Evolutionary conservation across 2,329 filamentous ascomycete genomes (phyloP).

Genomic region (Xylariaceae sp.): DNA sequence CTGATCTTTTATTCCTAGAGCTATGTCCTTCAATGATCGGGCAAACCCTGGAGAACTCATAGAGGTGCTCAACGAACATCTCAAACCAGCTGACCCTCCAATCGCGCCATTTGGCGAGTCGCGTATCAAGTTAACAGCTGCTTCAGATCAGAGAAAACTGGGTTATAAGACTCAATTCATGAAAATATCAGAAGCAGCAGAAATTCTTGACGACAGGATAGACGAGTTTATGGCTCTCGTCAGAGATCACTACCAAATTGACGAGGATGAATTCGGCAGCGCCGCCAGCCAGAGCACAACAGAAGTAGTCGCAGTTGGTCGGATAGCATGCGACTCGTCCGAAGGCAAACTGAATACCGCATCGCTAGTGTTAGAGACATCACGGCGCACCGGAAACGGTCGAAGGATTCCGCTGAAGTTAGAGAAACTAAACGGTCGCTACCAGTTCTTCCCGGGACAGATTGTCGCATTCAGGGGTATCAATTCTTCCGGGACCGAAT

Average conservation of each 20-base stretch:
- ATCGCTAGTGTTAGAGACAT: constrained; percentile 83
- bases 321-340: constrained; percentile 82
- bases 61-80: constrained; percentile 75
- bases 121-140: constrained; percentile 77
- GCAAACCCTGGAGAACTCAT: constrained; percentile 73
- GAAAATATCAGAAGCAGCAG: constrained; percentile 87
- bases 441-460: constrained; percentile 90
- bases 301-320: constrained; percentile 83
- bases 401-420: constrained; percentile 75
- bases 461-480: constrained; percentile 82
- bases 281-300: constrained; percentile 78
- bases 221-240: constrained; percentile 77
- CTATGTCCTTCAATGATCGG: constrained; percentile 68
- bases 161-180: constrained; percentile 89
- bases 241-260: constrained; percentile 67
- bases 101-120: constrained; percentile 67
- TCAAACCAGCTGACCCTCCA: constrained; percentile 61
- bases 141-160: constrained; percentile 86
- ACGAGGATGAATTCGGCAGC: constrained; percentile 79
- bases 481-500: constrained; percentile 80
- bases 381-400: constrained; percentile 75
- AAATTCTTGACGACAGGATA: constrained; percentile 91
- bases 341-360: constrained; percentile 82
- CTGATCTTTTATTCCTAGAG: constrained; percentile 33
- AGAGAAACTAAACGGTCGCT: constrained; percentile 55